phyloP scores from a whole-genome alignment of 768 basidiomycete genomes.

The Lactarius akahatsu region DNA sequence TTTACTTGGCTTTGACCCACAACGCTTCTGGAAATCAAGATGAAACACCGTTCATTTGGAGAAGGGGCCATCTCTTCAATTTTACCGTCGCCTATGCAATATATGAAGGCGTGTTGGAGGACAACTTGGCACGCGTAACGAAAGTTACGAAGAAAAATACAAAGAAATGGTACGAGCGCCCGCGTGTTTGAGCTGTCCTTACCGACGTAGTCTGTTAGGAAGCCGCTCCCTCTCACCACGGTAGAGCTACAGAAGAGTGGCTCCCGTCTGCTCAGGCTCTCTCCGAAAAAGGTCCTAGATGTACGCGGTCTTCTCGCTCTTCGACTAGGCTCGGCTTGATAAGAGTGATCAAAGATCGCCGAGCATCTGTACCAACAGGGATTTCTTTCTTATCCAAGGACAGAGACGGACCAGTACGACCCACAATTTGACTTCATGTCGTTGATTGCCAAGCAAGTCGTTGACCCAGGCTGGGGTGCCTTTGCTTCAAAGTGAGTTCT shows the following conservation, averaged over 20 bases:
- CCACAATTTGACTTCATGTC: constrained; percentile 88
- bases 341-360: constrained; percentile 58
- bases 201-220: constrained; percentile 51
- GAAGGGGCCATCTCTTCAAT: constrained; percentile 82
- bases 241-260: constrained; percentile 97
- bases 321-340: background rate
- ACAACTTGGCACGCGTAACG: constrained; percentile 65
- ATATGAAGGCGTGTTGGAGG: constrained; percentile 66
- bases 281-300: constrained; percentile 90
- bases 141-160: constrained; percentile 83
- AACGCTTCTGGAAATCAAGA: constrained; percentile 43
- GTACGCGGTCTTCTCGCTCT: constrained; percentile 46
- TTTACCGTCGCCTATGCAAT: constrained; percentile 62
- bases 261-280: constrained; percentile 82
- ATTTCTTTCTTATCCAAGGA: constrained; percentile 94
- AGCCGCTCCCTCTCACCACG: constrained; percentile 92
- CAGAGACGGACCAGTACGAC: constrained; percentile 98
- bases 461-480: constrained; percentile 78
- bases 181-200: background rate
- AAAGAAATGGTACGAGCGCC: constrained; percentile 77
- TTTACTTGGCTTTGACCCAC: constrained; percentile 68
- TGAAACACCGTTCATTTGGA: constrained; percentile 84
- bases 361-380: constrained; percentile 94
- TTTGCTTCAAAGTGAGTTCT: constrained; percentile 72
- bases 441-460: constrained; percentile 82